Percentiles rank a stretch among this genome's conserved stretches.
phyloP scores from a whole-genome alignment of 768 basidiomycete species.

The Phylloporus arenicola region DNA sequence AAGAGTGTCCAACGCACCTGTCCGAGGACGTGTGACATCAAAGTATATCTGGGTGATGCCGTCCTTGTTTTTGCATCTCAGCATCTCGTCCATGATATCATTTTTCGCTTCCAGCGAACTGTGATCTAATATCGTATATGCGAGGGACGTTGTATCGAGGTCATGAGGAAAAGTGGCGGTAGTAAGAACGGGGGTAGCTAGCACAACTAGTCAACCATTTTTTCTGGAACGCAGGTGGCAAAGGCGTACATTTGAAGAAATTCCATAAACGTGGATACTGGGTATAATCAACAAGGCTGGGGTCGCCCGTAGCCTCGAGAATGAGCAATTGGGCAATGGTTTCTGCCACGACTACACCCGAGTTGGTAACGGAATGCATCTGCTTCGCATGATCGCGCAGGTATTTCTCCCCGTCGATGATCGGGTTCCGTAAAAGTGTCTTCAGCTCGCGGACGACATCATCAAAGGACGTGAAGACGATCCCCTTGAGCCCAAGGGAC shows the following conservation, averaged over 20 bases:
- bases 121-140: conserved; percentile 15
- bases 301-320: conserved; percentile 14
- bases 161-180: conserved; percentile 14
- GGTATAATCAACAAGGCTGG: conserved; percentile 16
- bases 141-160: conserved; percentile 18
- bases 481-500: conserved; percentile 18
- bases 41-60: conserved; percentile 20
- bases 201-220: neutral
- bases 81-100: conserved; percentile 21
- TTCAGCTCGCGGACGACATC: conserved; percentile 14
- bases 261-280: conserved; percentile 16
- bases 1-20: conserved; percentile 6
- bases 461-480: conserved; percentile 15
- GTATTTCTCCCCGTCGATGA: conserved; percentile 13
- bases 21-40: conserved; percentile 16
- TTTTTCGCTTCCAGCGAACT: conserved; percentile 11
- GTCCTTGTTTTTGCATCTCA: conserved; percentile 12
- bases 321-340: conserved; percentile 19
- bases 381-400: conserved; percentile 9
- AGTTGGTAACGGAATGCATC: conserved; percentile 15
- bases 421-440: conserved; percentile 11
- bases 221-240: neutral
- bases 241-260: conserved; percentile 15
- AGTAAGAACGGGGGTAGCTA: conserved; percentile 8
- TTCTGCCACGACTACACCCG: conserved; percentile 14